Evolutionary conservation across 176 grass and related monocot species (phyloP).

Genomic region (Avena sativa): DNA sequence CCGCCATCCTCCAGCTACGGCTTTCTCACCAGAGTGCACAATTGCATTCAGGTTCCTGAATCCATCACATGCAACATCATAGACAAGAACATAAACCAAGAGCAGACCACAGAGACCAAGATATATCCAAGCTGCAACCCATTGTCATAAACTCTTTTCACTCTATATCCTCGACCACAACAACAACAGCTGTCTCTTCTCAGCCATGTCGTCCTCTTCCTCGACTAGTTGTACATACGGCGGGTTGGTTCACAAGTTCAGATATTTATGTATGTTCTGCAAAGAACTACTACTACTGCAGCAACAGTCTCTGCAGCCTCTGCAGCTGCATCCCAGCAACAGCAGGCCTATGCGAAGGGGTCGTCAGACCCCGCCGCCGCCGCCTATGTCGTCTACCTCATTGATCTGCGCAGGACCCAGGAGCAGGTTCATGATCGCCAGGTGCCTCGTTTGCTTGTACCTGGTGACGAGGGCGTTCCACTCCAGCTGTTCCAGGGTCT

Average conservation of each 20-base stretch:
- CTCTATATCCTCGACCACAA: slow-evolving; percentile 22
- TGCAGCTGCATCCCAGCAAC: background rate
- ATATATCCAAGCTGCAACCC: background rate
- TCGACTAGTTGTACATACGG: background rate
- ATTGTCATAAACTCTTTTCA: background rate
- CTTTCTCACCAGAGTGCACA: too few species aligned
- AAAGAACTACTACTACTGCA: slow-evolving; percentile 22
- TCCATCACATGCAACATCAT: background rate
- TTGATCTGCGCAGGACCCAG: slow-evolving; percentile 41
- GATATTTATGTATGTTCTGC: background rate
- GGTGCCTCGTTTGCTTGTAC: slow-evolving; percentile 47
- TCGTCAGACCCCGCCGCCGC: slow-evolving; percentile 27
- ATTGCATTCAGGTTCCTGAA: background rate
- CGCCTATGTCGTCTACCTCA: slow-evolving; percentile 37
- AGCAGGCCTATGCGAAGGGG: slow-evolving; percentile 28
- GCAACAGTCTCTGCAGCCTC: background rate
- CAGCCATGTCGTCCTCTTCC: background rate
- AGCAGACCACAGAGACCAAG: background rate
- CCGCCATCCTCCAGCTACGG: too few species aligned
- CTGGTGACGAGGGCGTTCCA: slow-evolving; percentile 51
- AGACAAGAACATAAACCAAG: background rate
- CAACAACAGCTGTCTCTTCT: slow-evolving; percentile 8
- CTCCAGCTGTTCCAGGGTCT: slow-evolving; percentile 32
- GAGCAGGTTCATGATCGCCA: slow-evolving; percentile 40
- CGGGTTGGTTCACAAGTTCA: background rate